These are phyloP conservation scores for Xylaria palmicola DNA, from an alignment of 495 filamentous ascomycete species.

Conservation along the genomic window DNA sequence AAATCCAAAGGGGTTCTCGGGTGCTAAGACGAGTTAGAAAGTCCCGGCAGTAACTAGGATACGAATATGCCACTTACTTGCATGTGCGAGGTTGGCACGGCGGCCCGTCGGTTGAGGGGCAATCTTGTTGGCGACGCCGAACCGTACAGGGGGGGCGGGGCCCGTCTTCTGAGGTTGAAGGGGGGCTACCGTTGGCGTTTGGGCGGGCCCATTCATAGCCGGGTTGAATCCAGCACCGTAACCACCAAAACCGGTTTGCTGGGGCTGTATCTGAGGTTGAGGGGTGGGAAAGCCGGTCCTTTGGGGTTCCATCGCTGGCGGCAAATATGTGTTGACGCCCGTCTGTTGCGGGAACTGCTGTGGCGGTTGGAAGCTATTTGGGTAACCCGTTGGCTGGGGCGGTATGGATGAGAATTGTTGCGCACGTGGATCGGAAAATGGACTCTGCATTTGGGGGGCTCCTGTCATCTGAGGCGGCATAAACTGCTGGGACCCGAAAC, in stretches of 20 bases:
- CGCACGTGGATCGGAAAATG: slow-evolving; percentile 53
- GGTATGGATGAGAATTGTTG: slow-evolving; percentile 61
- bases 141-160: slow-evolving; percentile 84
- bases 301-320: slow-evolving; percentile 56
- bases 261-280: slow-evolving; percentile 37
- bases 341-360: slow-evolving; percentile 47
- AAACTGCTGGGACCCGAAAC: slow-evolving; percentile 56
- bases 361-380: slow-evolving; percentile 46
- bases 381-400: slow-evolving; percentile 67
- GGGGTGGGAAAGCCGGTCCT: slow-evolving; percentile 45
- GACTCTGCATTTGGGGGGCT: slow-evolving; percentile 35
- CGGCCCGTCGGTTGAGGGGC: slow-evolving; percentile 85
- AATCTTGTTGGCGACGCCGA: slow-evolving; percentile 82
- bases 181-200: slow-evolving; percentile 48
- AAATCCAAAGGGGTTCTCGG: slow-evolving; percentile 91
- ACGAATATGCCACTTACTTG: slow-evolving; percentile 72
- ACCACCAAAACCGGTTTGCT: slow-evolving; percentile 58
- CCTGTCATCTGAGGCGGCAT: slow-evolving; percentile 47
- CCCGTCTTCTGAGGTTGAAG: slow-evolving; percentile 88
- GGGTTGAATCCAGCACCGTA: slow-evolving; percentile 44
- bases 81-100: slow-evolving; percentile 85
- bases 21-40: slow-evolving; percentile 53
- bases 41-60: slow-evolving; percentile 14
- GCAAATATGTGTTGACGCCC: slow-evolving; percentile 57
- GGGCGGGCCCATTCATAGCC: slow-evolving; percentile 39